These are phyloP conservation scores for Cutaneotrichosporon mucoides DNA, from an alignment of 1,284 basidiomycete genomes.

Conservation along the genomic window DNA sequence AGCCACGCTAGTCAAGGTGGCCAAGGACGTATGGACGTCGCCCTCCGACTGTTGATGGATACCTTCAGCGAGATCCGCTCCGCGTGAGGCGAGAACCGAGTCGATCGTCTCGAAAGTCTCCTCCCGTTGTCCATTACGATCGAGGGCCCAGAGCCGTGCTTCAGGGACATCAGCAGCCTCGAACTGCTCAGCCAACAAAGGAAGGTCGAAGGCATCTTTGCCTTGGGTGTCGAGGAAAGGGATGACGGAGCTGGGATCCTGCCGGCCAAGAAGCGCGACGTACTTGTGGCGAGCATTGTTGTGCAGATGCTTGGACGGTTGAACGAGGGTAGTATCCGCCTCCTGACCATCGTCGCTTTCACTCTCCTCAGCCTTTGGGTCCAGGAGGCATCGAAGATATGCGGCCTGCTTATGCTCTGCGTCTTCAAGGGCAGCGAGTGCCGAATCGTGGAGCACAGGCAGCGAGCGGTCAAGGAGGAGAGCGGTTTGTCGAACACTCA, in stretches of 20 bases:
- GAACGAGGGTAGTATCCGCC: neutral
- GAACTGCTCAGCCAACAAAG: constrained; percentile 60
- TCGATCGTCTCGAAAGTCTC: constrained; percentile 67
- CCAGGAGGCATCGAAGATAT: constrained; percentile 74
- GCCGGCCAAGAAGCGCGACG: constrained; percentile 66
- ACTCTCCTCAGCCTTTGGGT: constrained; percentile 55
- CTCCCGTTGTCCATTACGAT: constrained; percentile 61
- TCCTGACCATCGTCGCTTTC: constrained; percentile 6
- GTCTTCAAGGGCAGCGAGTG: constrained; percentile 24
- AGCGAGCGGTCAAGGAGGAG: constrained; percentile 66
- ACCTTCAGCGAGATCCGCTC: constrained; percentile 54
- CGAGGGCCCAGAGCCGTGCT: constrained; percentile 76
- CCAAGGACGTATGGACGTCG: constrained; percentile 51
- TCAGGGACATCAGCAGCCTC: constrained; percentile 65
- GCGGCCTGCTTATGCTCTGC: constrained; percentile 61
- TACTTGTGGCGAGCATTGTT: constrained; percentile 58
- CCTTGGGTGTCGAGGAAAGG: constrained; percentile 62
- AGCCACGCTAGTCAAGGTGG: constrained; percentile 8
- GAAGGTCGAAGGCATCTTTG: constrained; percentile 58
- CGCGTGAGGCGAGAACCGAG: constrained; percentile 58
- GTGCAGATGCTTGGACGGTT: constrained; percentile 52
- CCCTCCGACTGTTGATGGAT: constrained; percentile 46
- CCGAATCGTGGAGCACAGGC: constrained; percentile 60
- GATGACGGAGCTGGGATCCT: constrained; percentile 65
- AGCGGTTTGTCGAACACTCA: constrained; percentile 65